Percentiles rank a stretch among this genome's conserved stretches.
These are phyloP conservation scores for Sclerotinia glacialis DNA, from an alignment of 2,329 filamentous ascomycete species.

Conservation along the genomic window DNA sequence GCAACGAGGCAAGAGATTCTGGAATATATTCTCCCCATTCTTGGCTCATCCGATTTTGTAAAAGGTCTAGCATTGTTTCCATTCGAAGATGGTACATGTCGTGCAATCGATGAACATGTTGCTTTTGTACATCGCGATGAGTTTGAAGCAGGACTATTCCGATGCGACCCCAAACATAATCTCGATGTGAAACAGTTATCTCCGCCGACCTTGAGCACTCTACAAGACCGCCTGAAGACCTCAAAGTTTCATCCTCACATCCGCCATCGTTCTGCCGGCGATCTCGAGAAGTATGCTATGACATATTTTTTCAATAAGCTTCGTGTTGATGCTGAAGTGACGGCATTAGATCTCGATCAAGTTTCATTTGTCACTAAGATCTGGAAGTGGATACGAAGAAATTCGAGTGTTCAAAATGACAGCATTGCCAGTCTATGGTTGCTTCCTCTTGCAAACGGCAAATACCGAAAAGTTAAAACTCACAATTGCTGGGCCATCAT, in stretches of 20 bases:
- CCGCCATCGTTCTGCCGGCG: slow-evolving; percentile 24
- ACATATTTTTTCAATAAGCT: slow-evolving; percentile 23
- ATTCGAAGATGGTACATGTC: slow-evolving; percentile 30
- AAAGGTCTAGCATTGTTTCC: slow-evolving; percentile 29
- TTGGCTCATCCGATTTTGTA: slow-evolving; percentile 22
- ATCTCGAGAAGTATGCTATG: slow-evolving; percentile 26
- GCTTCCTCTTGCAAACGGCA: slow-evolving; percentile 31
- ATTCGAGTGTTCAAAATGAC: slow-evolving; percentile 23
- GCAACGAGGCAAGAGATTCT: slow-evolving; percentile 27
- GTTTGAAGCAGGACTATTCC: slow-evolving; percentile 29
- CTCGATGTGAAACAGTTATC: slow-evolving; percentile 28
- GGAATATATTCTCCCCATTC: slow-evolving; percentile 27
- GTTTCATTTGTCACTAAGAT: slow-evolving; percentile 21
- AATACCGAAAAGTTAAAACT: slow-evolving; percentile 30
- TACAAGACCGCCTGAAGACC: slow-evolving; percentile 22
- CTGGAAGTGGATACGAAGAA: slow-evolving; percentile 29
- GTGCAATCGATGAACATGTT: slow-evolving; percentile 23
- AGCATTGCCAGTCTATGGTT: slow-evolving; percentile 33
- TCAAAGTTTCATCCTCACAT: slow-evolving; percentile 26
- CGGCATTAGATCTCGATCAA: slow-evolving; percentile 18
- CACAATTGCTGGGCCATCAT: neutral
- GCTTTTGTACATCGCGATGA: slow-evolving; percentile 29
- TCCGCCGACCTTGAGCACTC: neutral
- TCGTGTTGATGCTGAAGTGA: slow-evolving; percentile 20
- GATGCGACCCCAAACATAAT: slow-evolving; percentile 23